phyloP scores from a whole-genome alignment of 1,284 basidiomycete species.

The Ganoderma resinaceum region DNA sequence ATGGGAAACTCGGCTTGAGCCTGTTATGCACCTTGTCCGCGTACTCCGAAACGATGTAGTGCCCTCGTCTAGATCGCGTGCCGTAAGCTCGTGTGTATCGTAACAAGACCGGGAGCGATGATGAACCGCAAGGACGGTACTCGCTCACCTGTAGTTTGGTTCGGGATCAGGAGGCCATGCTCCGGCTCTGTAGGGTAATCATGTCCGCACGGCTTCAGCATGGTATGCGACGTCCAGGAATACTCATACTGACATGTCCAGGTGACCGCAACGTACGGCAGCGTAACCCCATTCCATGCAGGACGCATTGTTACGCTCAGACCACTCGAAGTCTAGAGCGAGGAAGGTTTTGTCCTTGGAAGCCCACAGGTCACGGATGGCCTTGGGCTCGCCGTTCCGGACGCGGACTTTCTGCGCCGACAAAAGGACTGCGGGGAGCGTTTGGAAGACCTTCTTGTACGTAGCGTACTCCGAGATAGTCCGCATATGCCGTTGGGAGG shows the following conservation, averaged over 20 bases:
- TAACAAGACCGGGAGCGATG: not conserved
- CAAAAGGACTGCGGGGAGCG: constrained; percentile 75
- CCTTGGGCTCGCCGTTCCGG: constrained; percentile 70
- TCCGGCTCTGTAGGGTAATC: constrained; percentile 53
- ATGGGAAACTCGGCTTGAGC: constrained; percentile 64
- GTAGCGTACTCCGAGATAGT: constrained; percentile 72
- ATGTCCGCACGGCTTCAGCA: constrained; percentile 13
- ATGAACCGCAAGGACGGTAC: constrained; percentile 2
- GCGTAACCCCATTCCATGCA: constrained; percentile 85
- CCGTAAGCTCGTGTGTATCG: constrained; percentile 15
- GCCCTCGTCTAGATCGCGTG: constrained; percentile 65
- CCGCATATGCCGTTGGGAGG: constrained; percentile 68
- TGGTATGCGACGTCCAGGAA: constrained; percentile 13
- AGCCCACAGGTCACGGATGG: constrained; percentile 75
- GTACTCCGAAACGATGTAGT: constrained; percentile 82
- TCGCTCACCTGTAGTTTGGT: constrained; percentile 75
- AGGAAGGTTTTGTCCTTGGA: constrained; percentile 76
- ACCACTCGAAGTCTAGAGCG: constrained; percentile 80
- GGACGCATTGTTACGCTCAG: constrained; percentile 74
- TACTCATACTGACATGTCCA: constrained; percentile 65
- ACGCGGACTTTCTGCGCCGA: constrained; percentile 74
- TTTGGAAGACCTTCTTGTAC: constrained; percentile 78
- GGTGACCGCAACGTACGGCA: constrained; percentile 75
- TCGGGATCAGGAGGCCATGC: constrained; percentile 85
- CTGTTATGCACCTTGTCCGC: constrained; percentile 75